Evolutionary conservation across 2,329 filamentous ascomycete genomes (phyloP).

Genomic region (Gyromitra esculenta): DNA sequence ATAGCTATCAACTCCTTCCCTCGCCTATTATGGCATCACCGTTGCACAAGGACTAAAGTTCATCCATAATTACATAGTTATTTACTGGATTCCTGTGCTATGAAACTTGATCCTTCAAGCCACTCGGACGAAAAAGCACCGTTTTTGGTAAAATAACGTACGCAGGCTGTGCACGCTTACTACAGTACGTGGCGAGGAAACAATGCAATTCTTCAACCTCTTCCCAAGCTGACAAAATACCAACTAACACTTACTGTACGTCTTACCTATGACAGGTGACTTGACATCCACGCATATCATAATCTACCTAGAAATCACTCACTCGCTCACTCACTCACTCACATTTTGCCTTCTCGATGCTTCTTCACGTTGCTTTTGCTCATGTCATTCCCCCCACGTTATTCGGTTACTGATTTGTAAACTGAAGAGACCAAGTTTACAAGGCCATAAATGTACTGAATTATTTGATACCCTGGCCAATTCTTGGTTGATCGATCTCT

Average conservation of each 20-base stretch:
- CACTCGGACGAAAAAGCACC: constrained; percentile 18
- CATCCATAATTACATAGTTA: constrained; percentile 14
- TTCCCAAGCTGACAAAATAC: constrained; percentile 25
- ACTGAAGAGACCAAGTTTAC: constrained; percentile 1
- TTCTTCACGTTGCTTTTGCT: constrained; percentile 35
- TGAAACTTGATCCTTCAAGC: constrained; percentile 10
- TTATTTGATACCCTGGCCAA: constrained; percentile 10
- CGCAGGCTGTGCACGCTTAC: constrained; percentile 29
- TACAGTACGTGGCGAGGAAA: constrained; percentile 31
- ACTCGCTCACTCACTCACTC: not conserved
- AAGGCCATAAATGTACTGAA: constrained; percentile 5
- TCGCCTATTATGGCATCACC: not conserved
- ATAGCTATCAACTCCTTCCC: not conserved
- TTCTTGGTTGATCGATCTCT: constrained; percentile 17
- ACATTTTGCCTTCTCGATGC: constrained; percentile 23
- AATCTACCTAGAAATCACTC: constrained; percentile 25
- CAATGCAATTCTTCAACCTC: constrained; percentile 43
- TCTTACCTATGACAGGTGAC: constrained; percentile 32
- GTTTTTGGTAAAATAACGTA: constrained; percentile 4
- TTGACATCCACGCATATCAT: constrained; percentile 31
- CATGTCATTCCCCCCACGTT: constrained; percentile 23
- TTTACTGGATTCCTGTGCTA: not conserved
- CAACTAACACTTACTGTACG: constrained; percentile 2
- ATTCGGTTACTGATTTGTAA: constrained; percentile 41
- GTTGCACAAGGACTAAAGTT: constrained; percentile 8